phyloP scores from a whole-genome alignment of 352 stramenopile genomes.

The Phytopythium helicoides region DNA sequence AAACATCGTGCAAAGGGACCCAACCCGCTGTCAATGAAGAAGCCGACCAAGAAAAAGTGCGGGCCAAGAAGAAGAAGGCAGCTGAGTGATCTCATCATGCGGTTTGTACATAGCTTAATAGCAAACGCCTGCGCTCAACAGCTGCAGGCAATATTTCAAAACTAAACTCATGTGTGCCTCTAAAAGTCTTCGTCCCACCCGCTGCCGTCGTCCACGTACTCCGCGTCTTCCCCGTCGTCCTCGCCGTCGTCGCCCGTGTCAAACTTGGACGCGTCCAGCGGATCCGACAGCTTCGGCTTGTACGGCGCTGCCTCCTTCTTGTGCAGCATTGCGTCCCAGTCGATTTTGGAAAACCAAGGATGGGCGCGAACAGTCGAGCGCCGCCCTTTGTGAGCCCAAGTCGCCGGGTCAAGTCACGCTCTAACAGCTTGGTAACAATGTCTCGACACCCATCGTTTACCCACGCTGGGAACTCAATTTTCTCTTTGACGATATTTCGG shows the following conservation, averaged over 20 bases:
- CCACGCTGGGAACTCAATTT: slow-evolving; percentile 87
- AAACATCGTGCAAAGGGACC: slow-evolving; percentile 64
- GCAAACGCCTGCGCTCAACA: not conserved
- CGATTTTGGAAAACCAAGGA: slow-evolving; percentile 87
- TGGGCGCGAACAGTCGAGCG: slow-evolving; percentile 90
- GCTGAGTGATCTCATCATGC: slow-evolving; percentile 3
- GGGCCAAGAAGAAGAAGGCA: slow-evolving; percentile 72
- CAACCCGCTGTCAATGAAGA: slow-evolving; percentile 81
- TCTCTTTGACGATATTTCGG: slow-evolving; percentile 95
- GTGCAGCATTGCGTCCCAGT: slow-evolving; percentile 88
- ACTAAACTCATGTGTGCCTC: not conserved
- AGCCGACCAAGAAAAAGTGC: slow-evolving; percentile 76
- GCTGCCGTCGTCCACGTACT: slow-evolving; percentile 60
- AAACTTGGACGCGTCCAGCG: slow-evolving; percentile 92
- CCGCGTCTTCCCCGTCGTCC: slow-evolving; percentile 34
- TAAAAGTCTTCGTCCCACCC: slow-evolving; percentile 88
- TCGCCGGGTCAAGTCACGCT: slow-evolving; percentile 79
- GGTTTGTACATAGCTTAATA: slow-evolving; percentile 3
- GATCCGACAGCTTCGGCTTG: slow-evolving; percentile 83
- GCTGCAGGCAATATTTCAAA: too few relatives aligned
- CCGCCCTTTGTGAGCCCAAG: slow-evolving; percentile 89
- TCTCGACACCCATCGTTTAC: slow-evolving; percentile 69
- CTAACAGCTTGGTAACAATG: slow-evolving; percentile 88
- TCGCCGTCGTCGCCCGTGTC: slow-evolving; percentile 53
- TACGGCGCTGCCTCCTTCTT: slow-evolving; percentile 91